A percentile compares a stretch with the other conserved stretches of the same genome.
phyloP scores from a whole-genome alignment of 139 green algal species.

The Bryopsis sp. region DNA sequence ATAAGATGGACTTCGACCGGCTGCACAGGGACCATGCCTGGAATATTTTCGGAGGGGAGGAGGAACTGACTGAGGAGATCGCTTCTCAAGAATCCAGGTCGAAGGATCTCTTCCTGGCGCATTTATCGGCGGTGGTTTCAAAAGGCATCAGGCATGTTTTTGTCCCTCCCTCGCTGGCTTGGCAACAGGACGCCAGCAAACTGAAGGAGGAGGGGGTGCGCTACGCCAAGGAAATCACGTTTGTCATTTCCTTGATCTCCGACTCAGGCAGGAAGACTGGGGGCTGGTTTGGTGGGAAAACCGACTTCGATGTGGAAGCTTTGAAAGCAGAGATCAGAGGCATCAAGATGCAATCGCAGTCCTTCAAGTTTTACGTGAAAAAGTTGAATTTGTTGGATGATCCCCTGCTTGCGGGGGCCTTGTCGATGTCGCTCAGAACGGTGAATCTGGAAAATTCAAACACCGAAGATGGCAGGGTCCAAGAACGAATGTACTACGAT shows the following conservation, averaged over 20 bases:
- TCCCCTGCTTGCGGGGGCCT: conserved; percentile 24
- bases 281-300: neutral
- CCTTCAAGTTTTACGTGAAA: conserved; percentile 25
- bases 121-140: conserved; percentile 35
- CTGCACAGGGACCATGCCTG: conserved; percentile 27
- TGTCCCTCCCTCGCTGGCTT: conserved; percentile 45
- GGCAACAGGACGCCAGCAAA: conserved; percentile 27
- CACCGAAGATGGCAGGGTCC: neutral
- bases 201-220: conserved; percentile 11
- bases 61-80: conserved; percentile 12
- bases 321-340: conserved; percentile 31
- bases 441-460: neutral
- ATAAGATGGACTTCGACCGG: conserved; percentile 12
- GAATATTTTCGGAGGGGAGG: conserved; percentile 35
- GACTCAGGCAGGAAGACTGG: conserved; percentile 22
- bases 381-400: conserved; percentile 31
- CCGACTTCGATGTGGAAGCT: conserved; percentile 29
- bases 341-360: conserved; percentile 22
- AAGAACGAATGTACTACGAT: conserved; percentile 19
- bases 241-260: conserved; percentile 29
- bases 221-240: conserved; percentile 29
- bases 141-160: conserved; percentile 48
- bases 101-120: conserved; percentile 42
- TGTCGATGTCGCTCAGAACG: conserved; percentile 24
- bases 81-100: conserved; percentile 5